Percentiles rank a stretch among this genome's conserved stretches.
Conservation (phyloP, 805 yeast species). For the Candida boleticola region DNA sequence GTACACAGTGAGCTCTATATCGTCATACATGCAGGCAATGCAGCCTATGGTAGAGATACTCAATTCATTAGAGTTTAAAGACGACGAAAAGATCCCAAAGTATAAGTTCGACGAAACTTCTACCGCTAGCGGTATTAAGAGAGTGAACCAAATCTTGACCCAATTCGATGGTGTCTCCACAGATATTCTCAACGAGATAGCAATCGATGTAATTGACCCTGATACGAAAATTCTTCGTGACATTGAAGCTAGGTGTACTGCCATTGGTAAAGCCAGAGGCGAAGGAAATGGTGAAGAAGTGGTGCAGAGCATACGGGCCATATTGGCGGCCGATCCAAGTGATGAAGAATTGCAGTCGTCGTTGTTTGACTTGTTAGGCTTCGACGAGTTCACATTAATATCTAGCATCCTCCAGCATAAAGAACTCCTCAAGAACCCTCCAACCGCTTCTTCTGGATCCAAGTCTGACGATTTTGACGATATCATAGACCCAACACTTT, state of each 20-base stretch:
- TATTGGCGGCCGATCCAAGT: constrained; percentile 33
- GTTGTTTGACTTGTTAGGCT: constrained; percentile 79
- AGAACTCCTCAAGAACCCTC: constrained; percentile 10
- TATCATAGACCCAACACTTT: constrained; percentile 14
- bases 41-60: constrained; percentile 59
- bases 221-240: constrained; percentile 14
- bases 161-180: constrained; percentile 40
- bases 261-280: constrained; percentile 31
- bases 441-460: not conserved
- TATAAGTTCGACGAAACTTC: constrained; percentile 31
- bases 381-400: constrained; percentile 80
- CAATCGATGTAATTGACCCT: constrained; percentile 19
- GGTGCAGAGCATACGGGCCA: constrained; percentile 25
- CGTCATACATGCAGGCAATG: constrained; percentile 80
- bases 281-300: constrained; percentile 28
- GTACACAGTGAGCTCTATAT: constrained; percentile 57
- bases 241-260: constrained; percentile 27
- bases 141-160: constrained; percentile 30
- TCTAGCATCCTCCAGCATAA: constrained; percentile 55
- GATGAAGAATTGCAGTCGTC: constrained; percentile 68
- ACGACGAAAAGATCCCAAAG: constrained; percentile 28
- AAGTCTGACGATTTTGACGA: not conserved
- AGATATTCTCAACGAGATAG: constrained; percentile 17
- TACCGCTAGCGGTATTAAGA: constrained; percentile 8
- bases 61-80: constrained; percentile 21